Percentiles rank a stretch among this genome's conserved stretches.
Evolutionary conservation across 306 rosid genomes (phyloP).

Genomic region (Cucurbita argyrosperma): DNA sequence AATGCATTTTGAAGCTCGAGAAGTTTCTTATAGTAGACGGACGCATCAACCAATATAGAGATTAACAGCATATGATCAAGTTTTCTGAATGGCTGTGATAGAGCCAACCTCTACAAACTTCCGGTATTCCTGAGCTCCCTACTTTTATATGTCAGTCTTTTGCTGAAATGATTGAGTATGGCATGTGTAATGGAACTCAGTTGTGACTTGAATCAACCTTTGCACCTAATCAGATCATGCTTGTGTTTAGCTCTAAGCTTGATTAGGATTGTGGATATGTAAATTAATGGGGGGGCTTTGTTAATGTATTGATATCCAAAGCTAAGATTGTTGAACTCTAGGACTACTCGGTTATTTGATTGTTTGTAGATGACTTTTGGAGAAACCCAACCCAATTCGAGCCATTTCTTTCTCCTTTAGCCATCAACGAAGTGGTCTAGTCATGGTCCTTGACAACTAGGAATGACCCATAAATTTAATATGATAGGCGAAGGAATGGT

Average conservation of each 20-base stretch:
- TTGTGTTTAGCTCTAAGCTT: background rate
- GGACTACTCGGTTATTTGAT: too few species aligned
- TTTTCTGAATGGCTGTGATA: background rate
- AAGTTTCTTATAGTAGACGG: background rate
- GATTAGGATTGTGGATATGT: background rate
- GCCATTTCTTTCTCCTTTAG: background rate
- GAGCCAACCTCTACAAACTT: background rate
- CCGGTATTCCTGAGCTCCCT: background rate
- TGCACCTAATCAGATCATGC: background rate
- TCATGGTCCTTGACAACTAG: background rate
- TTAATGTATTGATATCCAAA: background rate
- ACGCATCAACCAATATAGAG: background rate
- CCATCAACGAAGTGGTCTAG: background rate
- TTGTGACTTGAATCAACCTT: background rate
- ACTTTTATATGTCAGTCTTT: background rate
- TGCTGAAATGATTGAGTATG: background rate
- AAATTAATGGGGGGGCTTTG: background rate
- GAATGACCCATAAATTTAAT: constrained; percentile 3
- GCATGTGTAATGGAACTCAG: background rate
- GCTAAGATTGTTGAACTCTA: background rate
- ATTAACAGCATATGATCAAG: background rate
- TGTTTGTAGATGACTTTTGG: too few species aligned
- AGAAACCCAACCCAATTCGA: background rate
- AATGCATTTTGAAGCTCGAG: background rate
- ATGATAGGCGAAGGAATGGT: background rate